Base-by-base conservation (phyloP, 768 basidiomycete genomes). In the Suillus hirtellus region DNA sequence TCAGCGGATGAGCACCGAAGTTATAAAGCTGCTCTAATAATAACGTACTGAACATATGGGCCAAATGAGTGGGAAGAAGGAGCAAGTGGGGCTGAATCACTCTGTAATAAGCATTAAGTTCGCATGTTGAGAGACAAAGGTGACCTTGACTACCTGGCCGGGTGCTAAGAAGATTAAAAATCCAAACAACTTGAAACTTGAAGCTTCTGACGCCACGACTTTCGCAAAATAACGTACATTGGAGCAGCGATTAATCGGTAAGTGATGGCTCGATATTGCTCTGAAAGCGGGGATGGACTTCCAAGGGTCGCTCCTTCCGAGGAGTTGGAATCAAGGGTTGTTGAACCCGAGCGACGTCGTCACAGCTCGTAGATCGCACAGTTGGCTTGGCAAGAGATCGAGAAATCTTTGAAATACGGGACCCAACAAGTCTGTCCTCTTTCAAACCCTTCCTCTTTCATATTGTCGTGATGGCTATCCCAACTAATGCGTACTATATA, bases 181-280 rank as follows among this genome's bases (percentile, higher is more conserved):
- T 55, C n/a, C 35, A 15, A 55, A 34, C 21, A 21, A 49, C 14
- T 58, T 17, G 38, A 38, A 27, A 38, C 55, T 53, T 53, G 47
- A 49, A 50, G 49, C 50, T 52, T 52, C 50, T 52, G 27, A 34
- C 50, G 40, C 56, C 56, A 58, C 56, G 56, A 42, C 56, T 19
- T 19, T 31, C 56, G 56, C 56, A 58, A n/a, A 27, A 58, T 58
- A 58, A 58, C 56, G 56, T 58, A 58, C 40, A 24, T 37, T 4
- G 47, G 54, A 10, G 38, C 38, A 42, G 56, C 24, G 40, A 42
- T 7, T 38, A 24, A 40, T 38, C 56, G 56, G 56, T 58, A 38
- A 58, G 56, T 58, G 27, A 56, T 17, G 21, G 15, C 21, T 55
- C 38, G 37, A 34, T 53, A 24, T 58, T 56, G 17, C 27, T 27